Evolutionary conservation across 2,329 filamentous ascomycete species (phyloP).

Genomic region (Celoporthe dispersa): DNA sequence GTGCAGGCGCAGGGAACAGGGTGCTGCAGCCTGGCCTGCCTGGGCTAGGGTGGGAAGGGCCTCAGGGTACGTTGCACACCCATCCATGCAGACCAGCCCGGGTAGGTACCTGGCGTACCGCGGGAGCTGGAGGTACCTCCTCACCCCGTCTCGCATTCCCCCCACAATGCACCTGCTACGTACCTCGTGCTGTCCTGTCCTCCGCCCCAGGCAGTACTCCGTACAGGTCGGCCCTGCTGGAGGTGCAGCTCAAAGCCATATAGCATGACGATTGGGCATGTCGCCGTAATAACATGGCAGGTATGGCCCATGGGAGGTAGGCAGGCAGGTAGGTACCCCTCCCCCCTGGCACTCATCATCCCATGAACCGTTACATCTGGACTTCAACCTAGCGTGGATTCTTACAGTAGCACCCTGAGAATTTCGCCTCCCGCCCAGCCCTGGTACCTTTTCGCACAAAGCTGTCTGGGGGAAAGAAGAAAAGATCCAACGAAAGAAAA

Average conservation of each 20-base stretch:
- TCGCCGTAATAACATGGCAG: background rate
- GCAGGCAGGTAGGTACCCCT: background rate
- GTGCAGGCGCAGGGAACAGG: conserved; percentile 13
- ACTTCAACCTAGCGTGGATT: background rate
- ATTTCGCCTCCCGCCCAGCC: background rate
- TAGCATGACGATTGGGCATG: background rate
- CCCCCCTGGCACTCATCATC: background rate
- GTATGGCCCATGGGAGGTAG: background rate
- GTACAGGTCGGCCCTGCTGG: too few relatives aligned
- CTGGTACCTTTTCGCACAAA: background rate
- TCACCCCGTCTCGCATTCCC: too few relatives aligned
- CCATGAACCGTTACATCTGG: conserved; percentile 9
- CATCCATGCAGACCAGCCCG: background rate
- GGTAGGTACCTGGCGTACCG: background rate
- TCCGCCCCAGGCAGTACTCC: too few relatives aligned
- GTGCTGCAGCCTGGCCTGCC: conserved; percentile 5
- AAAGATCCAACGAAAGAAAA: background rate
- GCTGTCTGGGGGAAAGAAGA: background rate
- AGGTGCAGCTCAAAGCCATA: background rate
- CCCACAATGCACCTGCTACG: background rate
- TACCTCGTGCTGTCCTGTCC: background rate
- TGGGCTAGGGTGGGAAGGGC: background rate
- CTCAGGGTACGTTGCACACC: background rate
- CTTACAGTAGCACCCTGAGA: background rate
- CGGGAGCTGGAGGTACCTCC: background rate